Base-by-base conservation (phyloP, 2,329 filamentous ascomycete genomes). In the Pseudopyrenochaeta lycopersici region DNA sequence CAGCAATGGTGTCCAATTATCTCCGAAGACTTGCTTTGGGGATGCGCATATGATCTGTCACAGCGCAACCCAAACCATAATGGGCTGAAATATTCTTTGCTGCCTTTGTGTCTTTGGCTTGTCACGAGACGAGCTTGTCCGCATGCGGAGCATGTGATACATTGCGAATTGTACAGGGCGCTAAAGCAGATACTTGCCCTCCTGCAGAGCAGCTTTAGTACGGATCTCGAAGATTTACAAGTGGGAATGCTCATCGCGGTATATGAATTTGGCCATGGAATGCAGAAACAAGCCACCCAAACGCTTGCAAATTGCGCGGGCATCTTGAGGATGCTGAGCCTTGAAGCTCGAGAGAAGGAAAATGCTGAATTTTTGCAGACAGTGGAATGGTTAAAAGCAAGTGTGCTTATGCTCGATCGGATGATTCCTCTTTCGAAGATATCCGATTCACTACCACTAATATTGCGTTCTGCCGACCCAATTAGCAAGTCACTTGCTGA, bases 1-100 rank as follows among this genome's bases (percentile, higher is more conserved):
- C 54, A 60, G 27, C 56, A 63, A 41, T 63, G 56, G 60, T 58
- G 57, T 50, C 60, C 56, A 23, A 46, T 63, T n/a, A 32, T 58
- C 7, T 35, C 33, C 3, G 54, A 52, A 18, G 50, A 58, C 14
- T 33, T 54, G 9, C 46, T 61, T 29, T 36, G 39, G 9, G 39
- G 48, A 7, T 46, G 46, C 15, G 39, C 20, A 9, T 27, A 50
- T 27, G 46, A 50, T 38, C 17, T 53, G 14, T 35, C 52, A 15
- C 30, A 29, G 33, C 45, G 21, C 23, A 27, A 9, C 35, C 5
- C 49, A 18, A 7, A 31, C 7, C 46, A 31, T 42, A 43, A 52
- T 18, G 42, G 39, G 40, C 46, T 54, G 5, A 42, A 40, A 5
- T 33, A 45, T 20, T 53, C 59, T 7, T 21, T 60, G 14, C 18